Evolutionary conservation across 495 filamentous ascomycete species (phyloP).

Genomic region (Xylaria grammica): DNA sequence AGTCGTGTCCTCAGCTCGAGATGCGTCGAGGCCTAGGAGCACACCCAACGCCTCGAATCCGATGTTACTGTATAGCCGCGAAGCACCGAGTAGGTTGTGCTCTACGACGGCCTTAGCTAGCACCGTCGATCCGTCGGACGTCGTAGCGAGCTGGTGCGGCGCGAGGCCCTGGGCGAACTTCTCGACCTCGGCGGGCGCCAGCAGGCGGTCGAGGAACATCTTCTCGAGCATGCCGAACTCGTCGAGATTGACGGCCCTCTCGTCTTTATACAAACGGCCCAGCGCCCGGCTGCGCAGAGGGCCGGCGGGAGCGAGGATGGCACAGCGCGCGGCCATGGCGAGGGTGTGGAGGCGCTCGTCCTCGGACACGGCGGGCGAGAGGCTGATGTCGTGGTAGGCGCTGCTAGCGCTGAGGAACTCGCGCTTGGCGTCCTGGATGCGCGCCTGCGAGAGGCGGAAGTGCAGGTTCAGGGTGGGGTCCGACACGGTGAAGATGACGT

Average conservation of each 20-base stretch:
- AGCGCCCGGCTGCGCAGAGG: slow-evolving; percentile 80
- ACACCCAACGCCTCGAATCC: slow-evolving; percentile 74
- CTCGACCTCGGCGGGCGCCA: slow-evolving; percentile 78
- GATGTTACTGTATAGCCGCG: slow-evolving; percentile 89
- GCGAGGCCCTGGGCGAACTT: slow-evolving; percentile 81
- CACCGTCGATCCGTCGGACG: slow-evolving; percentile 88
- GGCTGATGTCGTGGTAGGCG: slow-evolving; percentile 84
- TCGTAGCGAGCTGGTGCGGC: slow-evolving; percentile 88
- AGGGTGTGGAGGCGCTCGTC: slow-evolving; percentile 82
- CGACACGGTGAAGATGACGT: slow-evolving; percentile 77
- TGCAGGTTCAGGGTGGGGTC: slow-evolving; percentile 76
- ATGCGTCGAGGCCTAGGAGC: slow-evolving; percentile 76
- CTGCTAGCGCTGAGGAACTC: slow-evolving; percentile 88
- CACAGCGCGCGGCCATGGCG: slow-evolving; percentile 87
- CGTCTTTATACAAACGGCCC: slow-evolving; percentile 90
- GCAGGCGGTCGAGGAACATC: slow-evolving; percentile 91
- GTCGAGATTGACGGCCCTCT: slow-evolving; percentile 73
- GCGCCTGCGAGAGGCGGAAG: slow-evolving; percentile 89
- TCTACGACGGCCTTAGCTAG: slow-evolving; percentile 94
- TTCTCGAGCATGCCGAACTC: slow-evolving; percentile 94
- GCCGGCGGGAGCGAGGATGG: slow-evolving; percentile 91
- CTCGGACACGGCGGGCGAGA: slow-evolving; percentile 76
- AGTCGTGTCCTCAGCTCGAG: slow-evolving; percentile 88
- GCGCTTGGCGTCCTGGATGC: slow-evolving; percentile 88
- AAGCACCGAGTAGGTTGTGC: slow-evolving; percentile 89